Percentiles rank a stretch among this genome's conserved stretches.
Conservation (phyloP, 208 protist genomes). For the Leishmania gerbilli region DNA sequence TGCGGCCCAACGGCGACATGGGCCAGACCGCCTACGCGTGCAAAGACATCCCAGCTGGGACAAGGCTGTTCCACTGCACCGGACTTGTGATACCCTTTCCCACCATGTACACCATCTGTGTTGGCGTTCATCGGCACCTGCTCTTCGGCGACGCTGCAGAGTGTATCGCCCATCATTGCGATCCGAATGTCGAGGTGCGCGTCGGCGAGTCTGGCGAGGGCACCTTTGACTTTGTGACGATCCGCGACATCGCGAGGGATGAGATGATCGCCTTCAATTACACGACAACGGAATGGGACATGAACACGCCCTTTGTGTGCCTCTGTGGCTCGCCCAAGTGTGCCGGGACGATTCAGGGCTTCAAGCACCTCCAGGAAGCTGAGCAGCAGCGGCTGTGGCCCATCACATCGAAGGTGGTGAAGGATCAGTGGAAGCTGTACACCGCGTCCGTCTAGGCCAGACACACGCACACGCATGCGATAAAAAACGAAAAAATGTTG, state of each 20-base stretch:
- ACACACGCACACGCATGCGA: neutral
- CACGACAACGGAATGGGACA: conserved; percentile 87
- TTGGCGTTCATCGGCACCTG: conserved; percentile 68
- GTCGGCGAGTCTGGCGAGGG: conserved; percentile 42
- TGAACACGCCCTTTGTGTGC: conserved; percentile 87
- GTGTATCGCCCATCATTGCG: conserved; percentile 89
- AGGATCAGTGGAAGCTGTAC: conserved; percentile 25
- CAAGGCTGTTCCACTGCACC: conserved; percentile 65
- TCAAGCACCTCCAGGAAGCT: conserved; percentile 58
- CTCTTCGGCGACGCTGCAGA: conserved; percentile 87
- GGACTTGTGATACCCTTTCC: conserved; percentile 82
- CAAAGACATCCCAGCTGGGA: conserved; percentile 44
- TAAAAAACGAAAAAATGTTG: neutral
- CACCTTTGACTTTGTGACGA: conserved; percentile 78
- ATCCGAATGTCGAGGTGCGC: conserved; percentile 77
- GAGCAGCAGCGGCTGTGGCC: conserved; percentile 79
- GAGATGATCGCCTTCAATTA: conserved; percentile 92
- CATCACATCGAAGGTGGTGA: conserved; percentile 69
- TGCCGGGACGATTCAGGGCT: conserved; percentile 61
- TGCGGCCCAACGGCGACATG: conserved; percentile 80
- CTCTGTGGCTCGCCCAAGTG: conserved; percentile 76
- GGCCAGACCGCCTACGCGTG: conserved; percentile 82
- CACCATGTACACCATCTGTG: conserved; percentile 91
- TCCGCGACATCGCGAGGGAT: conserved; percentile 53
- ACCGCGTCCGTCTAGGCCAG: neutral